Evolutionary conservation across 371 early-diverging fungal species (phyloP).

Genomic region (Synchytrium microbalum): DNA sequence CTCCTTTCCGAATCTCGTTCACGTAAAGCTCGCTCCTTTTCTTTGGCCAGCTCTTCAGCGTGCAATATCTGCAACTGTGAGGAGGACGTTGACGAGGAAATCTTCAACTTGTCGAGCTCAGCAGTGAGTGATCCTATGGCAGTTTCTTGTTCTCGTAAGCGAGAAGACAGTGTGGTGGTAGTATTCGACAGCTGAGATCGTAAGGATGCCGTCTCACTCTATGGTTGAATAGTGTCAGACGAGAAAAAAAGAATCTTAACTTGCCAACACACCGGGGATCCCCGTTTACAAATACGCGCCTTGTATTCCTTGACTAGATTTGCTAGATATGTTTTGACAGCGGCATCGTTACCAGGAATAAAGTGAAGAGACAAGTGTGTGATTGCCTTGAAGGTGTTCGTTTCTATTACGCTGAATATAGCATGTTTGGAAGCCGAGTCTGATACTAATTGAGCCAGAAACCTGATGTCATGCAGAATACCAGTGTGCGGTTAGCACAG

Average conservation of each 20-base stretch:
- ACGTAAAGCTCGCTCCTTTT: slow-evolving; percentile 18
- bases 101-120: slow-evolving; percentile 25
- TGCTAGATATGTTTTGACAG: slow-evolving; percentile 41
- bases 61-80: slow-evolving; percentile 18
- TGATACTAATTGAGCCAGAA: slow-evolving; percentile 21
- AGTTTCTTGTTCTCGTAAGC: slow-evolving; percentile 7
- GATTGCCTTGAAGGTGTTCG: slow-evolving; percentile 44
- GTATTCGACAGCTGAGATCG: slow-evolving; percentile 19
- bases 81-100: slow-evolving; percentile 20
- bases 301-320: slow-evolving; percentile 32
- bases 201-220: slow-evolving; percentile 17
- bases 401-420: slow-evolving; percentile 37
- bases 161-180: slow-evolving; percentile 12
- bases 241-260: slow-evolving; percentile 8
- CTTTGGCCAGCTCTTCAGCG: slow-evolving; percentile 24
- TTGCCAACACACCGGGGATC: not conserved
- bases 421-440: slow-evolving; percentile 10
- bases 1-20: slow-evolving; percentile 23
- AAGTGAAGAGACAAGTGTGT: slow-evolving; percentile 36
- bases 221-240: not conserved
- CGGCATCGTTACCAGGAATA: slow-evolving; percentile 34
- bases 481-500: not conserved
- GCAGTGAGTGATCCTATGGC: slow-evolving; percentile 6
- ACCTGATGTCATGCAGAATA: slow-evolving; percentile 13
- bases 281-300: too few species aligned